Conservation (phyloP, 2,329 filamentous ascomycete species). For the Hypoxylon sp. region DNA sequence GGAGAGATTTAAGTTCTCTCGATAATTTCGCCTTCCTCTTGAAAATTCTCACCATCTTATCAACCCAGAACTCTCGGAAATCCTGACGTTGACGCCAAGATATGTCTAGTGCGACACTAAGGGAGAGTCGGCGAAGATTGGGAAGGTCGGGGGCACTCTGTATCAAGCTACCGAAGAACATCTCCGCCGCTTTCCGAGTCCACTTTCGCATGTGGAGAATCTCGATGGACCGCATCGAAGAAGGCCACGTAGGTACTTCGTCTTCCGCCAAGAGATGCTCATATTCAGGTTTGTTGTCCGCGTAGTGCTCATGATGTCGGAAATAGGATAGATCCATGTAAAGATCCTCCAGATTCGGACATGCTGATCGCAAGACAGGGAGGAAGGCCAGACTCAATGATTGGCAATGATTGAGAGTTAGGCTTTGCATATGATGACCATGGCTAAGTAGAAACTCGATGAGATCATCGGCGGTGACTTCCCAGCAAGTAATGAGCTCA, state of each 20-base stretch:
- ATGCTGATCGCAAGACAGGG: slow-evolving; percentile 73
- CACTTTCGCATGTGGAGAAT: slow-evolving; percentile 84
- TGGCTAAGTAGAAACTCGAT: slow-evolving; percentile 75
- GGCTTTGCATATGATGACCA: slow-evolving; percentile 75
- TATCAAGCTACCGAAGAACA: slow-evolving; percentile 84
- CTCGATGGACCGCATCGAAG: slow-evolving; percentile 78
- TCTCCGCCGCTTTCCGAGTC: slow-evolving; percentile 77
- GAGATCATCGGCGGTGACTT: slow-evolving; percentile 78
- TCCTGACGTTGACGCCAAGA: slow-evolving; percentile 86
- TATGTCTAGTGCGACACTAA: slow-evolving; percentile 84
- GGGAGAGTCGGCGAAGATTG: slow-evolving; percentile 76
- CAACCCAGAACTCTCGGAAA: slow-evolving; percentile 84
- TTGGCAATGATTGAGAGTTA: slow-evolving; percentile 84
- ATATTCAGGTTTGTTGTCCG: slow-evolving; percentile 83
- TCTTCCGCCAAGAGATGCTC: slow-evolving; percentile 73
- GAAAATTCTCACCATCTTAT: slow-evolving; percentile 78
- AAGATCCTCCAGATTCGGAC: slow-evolving; percentile 79
- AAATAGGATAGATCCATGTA: slow-evolving; percentile 86
- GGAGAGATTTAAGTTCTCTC: slow-evolving; percentile 39
- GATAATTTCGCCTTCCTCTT: slow-evolving; percentile 48
- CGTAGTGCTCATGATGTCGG: slow-evolving; percentile 75
- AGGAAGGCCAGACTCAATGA: slow-evolving; percentile 83
- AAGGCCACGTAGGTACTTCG: slow-evolving; percentile 84
- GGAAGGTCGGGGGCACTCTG: slow-evolving; percentile 77
- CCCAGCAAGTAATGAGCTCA: slow-evolving; percentile 84